These are phyloP conservation scores for Incumbomyces lentus DNA, from an alignment of 2,329 filamentous ascomycete genomes.

Conservation along the genomic window DNA sequence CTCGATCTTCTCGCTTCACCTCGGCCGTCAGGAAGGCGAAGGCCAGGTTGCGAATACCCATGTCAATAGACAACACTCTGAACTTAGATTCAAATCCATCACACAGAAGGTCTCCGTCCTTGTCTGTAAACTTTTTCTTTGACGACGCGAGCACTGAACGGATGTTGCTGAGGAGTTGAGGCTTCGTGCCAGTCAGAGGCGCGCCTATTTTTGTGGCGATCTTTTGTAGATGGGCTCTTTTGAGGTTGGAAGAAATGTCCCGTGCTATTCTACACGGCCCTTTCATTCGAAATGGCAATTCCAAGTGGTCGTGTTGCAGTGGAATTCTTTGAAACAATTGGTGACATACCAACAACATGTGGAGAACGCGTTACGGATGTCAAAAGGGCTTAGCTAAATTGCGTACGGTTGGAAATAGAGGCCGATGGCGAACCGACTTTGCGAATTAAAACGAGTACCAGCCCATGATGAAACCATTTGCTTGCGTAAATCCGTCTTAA, in stretches of 20 bases:
- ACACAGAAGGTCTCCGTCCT: not conserved
- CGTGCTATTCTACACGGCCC: not conserved
- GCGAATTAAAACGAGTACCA: too few relatives aligned
- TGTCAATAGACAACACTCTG: slow-evolving; percentile 67
- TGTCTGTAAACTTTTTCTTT: slow-evolving; percentile 9
- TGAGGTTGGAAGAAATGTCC: slow-evolving; percentile 26
- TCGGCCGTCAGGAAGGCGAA: slow-evolving; percentile 49
- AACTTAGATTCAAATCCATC: slow-evolving; percentile 12
- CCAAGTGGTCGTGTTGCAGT: not conserved
- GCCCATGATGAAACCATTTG: too few relatives aligned
- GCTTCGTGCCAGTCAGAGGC: slow-evolving; percentile 49
- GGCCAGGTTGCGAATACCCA: slow-evolving; percentile 74
- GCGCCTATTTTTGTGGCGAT: slow-evolving; percentile 53
- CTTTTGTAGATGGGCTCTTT: slow-evolving; percentile 44
- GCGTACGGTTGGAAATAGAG: too few relatives aligned
- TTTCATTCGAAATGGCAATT: not conserved
- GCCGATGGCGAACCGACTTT: too few relatives aligned
- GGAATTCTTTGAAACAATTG: too few relatives aligned
- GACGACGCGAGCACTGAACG: slow-evolving; percentile 25
- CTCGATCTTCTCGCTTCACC: not conserved
- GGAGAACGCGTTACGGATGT: too few relatives aligned
- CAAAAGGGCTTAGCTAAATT: too few relatives aligned
- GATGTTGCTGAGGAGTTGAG: slow-evolving; percentile 43
- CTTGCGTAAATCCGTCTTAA: too few relatives aligned
- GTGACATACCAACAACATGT: too few relatives aligned